phyloP scores from a whole-genome alignment of 148 eudicot species.

The Diospyros kaki region DNA sequence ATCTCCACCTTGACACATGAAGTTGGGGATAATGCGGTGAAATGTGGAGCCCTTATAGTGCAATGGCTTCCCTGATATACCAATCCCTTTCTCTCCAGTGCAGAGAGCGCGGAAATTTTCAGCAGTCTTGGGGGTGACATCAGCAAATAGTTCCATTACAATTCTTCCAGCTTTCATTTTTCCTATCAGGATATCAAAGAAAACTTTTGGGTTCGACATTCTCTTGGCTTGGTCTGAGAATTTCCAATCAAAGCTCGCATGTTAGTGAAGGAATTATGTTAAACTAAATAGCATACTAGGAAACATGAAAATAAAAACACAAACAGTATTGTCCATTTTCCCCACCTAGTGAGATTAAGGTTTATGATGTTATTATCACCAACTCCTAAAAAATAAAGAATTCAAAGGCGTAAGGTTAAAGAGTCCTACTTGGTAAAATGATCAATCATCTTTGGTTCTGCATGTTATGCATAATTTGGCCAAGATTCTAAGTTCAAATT shows the following conservation, averaged over 20 bases:
- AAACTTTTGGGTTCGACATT: slow-evolving; percentile 77
- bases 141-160: slow-evolving; percentile 72
- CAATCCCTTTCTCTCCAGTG: slow-evolving; percentile 88
- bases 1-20: slow-evolving; percentile 98
- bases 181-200: slow-evolving; percentile 79
- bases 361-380: too few species aligned
- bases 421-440: background rate
- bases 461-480: background rate
- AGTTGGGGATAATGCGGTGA: slow-evolving; percentile 74
- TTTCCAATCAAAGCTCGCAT: background rate
- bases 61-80: slow-evolving; percentile 58
- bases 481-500: background rate
- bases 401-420: background rate
- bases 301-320: background rate
- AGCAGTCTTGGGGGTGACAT: slow-evolving; percentile 69
- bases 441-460: background rate
- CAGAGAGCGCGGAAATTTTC: slow-evolving; percentile 89
- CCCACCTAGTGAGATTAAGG: too few species aligned
- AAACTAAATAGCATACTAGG: background rate
- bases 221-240: slow-evolving; percentile 13
- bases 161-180: slow-evolving; percentile 55
- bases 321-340: background rate
- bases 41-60: slow-evolving; percentile 82
- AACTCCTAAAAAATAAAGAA: background rate
- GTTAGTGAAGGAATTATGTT: background rate